Percentiles rank a stretch among this genome's conserved stretches.
phyloP scores from a whole-genome alignment of 257 asterid genomes.

The Lycium barbarum region DNA sequence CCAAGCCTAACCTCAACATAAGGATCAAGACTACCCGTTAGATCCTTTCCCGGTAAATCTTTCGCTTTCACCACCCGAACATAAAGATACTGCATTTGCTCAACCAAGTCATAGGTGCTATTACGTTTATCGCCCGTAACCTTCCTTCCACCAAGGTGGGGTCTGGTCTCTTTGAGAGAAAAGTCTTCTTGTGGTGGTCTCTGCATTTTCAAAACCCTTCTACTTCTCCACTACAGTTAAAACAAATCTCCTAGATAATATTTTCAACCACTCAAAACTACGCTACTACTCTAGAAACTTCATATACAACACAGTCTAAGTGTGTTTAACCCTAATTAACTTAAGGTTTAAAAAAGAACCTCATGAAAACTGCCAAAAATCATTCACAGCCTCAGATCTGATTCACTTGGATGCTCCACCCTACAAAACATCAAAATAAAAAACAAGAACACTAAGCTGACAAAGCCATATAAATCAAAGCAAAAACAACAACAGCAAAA shows the following conservation, averaged over 20 bases:
- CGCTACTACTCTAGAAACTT: background rate
- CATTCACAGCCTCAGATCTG: slow-evolving; percentile 24
- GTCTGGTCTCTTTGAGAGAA: slow-evolving; percentile 35
- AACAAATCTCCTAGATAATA: background rate
- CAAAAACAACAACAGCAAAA: background rate
- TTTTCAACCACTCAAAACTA: slow-evolving; percentile 18
- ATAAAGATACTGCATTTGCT: slow-evolving; percentile 38
- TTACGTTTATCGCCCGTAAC: slow-evolving; percentile 33
- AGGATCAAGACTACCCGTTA: slow-evolving; percentile 37
- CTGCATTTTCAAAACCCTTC: slow-evolving; percentile 24
- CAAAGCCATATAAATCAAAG: background rate
- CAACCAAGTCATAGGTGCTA: slow-evolving; percentile 38
- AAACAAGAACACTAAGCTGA: background rate
- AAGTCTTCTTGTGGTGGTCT: slow-evolving; percentile 30
- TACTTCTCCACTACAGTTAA: background rate
- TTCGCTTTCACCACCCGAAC: slow-evolving; percentile 36
- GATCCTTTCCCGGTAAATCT: slow-evolving; percentile 31
- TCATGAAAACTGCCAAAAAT: background rate
- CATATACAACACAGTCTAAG: background rate
- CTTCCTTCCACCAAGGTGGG: slow-evolving; percentile 36
- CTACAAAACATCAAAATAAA: slow-evolving; percentile 2
- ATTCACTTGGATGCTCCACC: background rate
- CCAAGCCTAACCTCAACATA: slow-evolving; percentile 43
- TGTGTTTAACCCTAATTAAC: slow-evolving; percentile 13
- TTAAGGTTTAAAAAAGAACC: slow-evolving; percentile 12